A percentile compares a stretch with the other conserved stretches of the same genome.
These are phyloP conservation scores for Exophiala sp. DNA, from an alignment of 2,329 filamentous ascomycete species.

Conservation along the genomic window DNA sequence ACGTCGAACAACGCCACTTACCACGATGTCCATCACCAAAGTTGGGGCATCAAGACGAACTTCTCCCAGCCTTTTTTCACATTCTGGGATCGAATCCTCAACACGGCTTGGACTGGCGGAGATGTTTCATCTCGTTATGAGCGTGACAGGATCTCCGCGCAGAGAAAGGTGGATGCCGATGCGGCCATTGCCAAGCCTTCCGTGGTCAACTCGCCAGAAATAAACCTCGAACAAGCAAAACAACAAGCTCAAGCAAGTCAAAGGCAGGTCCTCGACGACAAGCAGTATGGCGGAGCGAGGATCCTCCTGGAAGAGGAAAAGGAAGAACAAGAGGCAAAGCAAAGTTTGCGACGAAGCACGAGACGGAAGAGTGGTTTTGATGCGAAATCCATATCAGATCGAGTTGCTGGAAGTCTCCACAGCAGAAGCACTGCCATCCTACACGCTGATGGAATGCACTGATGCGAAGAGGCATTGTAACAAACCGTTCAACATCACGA, in stretches of 20 bases:
- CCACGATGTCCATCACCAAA: conserved; percentile 98
- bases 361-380: conserved; percentile 31
- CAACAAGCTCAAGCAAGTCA: conserved; percentile 39
- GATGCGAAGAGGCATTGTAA: not conserved
- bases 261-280: conserved; percentile 41
- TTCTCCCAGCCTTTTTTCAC: conserved; percentile 65
- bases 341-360: conserved; percentile 24
- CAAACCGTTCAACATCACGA: no score
- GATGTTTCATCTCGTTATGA: conserved; percentile 60
- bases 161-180: conserved; percentile 55
- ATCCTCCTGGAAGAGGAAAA: conserved; percentile 39
- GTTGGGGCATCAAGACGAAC: conserved; percentile 86
- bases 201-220: conserved; percentile 28
- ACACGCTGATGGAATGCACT: conserved; percentile 26
- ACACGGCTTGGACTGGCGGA: conserved; percentile 76
- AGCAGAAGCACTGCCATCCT: conserved; percentile 28
- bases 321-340: conserved; percentile 37
- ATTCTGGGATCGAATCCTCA: conserved; percentile 82
- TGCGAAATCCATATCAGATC: conserved; percentile 31
- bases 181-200: conserved; percentile 31
- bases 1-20: conserved; percentile 95
- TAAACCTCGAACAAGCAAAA: conserved; percentile 32
- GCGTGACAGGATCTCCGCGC: conserved; percentile 52
- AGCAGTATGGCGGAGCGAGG: conserved; percentile 33
- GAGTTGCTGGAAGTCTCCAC: conserved; percentile 30